A percentile compares a stretch with the other conserved stretches of the same genome.
Conservation (phyloP, 768 basidiomycete genomes). For the Podaxis sp. region DNA sequence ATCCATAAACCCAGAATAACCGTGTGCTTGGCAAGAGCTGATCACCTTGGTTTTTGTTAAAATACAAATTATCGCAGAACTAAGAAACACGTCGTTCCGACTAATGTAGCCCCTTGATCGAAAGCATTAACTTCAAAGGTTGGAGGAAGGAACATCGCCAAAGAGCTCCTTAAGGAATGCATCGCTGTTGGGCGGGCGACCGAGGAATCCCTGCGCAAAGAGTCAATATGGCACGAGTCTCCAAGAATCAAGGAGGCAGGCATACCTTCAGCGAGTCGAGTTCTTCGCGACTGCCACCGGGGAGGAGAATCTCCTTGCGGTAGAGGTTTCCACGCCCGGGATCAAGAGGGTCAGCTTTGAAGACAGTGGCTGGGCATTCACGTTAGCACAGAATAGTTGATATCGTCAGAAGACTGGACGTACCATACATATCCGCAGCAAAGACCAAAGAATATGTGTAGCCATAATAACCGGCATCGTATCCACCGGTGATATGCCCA, state of each 20-base stretch:
- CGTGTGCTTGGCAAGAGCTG: no score
- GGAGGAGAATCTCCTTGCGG: conserved; percentile 69
- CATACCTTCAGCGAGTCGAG: conserved; percentile 71
- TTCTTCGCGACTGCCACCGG: conserved; percentile 80
- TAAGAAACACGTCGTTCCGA: neutral
- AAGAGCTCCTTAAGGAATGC: conserved; percentile 73
- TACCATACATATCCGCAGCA: conserved; percentile 58
- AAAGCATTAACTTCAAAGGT: conserved; percentile 24
- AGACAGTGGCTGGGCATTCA: conserved; percentile 55
- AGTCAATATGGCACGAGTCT: neutral
- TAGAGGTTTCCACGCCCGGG: conserved; percentile 65
- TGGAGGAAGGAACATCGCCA: conserved; percentile 38
- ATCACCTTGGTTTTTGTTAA: neutral
- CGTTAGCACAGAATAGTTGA: neutral
- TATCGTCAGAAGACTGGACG: conserved; percentile 8
- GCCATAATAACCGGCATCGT: conserved; percentile 69
- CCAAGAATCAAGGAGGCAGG: conserved; percentile 3
- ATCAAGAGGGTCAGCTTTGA: conserved; percentile 75
- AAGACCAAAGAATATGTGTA: conserved; percentile 75
- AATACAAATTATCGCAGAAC: neutral
- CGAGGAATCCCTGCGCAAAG: conserved; percentile 65
- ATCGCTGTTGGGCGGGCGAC: conserved; percentile 68
- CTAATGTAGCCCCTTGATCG: neutral
- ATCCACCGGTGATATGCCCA: conserved; percentile 75
- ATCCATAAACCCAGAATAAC: no score